phyloP scores from a whole-genome alignment of 129 eudicot genomes.

The Flaveria bidentis region DNA sequence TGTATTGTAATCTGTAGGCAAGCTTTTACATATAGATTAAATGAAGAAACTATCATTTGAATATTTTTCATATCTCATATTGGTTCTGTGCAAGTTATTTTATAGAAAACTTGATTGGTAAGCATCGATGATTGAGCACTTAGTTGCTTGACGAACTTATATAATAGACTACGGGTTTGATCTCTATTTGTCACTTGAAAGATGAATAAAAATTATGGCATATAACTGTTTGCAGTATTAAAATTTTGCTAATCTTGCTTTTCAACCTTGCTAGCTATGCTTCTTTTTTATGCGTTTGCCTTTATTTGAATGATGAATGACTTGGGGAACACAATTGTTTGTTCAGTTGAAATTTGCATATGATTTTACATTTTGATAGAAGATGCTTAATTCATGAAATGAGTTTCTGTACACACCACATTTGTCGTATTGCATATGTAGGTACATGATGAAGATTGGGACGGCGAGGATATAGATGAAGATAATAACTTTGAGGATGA shows the following conservation, averaged over 20 bases:
- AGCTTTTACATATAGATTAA: background rate
- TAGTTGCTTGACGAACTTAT: constrained; percentile 14
- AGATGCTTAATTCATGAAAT: constrained; percentile 6
- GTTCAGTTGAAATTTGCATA: background rate
- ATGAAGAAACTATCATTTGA: constrained; percentile 3
- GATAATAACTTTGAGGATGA: constrained; percentile 67
- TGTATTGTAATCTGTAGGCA: constrained; percentile 5
- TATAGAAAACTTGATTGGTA: background rate
- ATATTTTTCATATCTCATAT: constrained; percentile 3
- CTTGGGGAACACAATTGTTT: background rate
- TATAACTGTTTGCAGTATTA: constrained; percentile 8
- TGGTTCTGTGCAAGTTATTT: constrained; percentile 2
- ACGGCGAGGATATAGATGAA: constrained; percentile 74
- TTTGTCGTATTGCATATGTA: constrained; percentile 27
- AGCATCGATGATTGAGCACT: constrained; percentile 9
- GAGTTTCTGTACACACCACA: background rate
- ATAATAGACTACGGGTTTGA: constrained; percentile 17
- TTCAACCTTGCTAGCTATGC: background rate
- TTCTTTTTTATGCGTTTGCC: background rate
- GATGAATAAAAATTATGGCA: background rate
- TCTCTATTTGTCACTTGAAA: constrained; percentile 17
- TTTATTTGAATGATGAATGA: background rate
- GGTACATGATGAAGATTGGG: constrained; percentile 86
- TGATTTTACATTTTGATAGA: constrained; percentile 6
- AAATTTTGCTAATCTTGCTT: background rate